Percentiles rank a stretch among this genome's conserved stretches.
Evolutionary conservation across 129 eudicot genomes (phyloP).

Genomic region (Chrysanthemum makinoi): DNA sequence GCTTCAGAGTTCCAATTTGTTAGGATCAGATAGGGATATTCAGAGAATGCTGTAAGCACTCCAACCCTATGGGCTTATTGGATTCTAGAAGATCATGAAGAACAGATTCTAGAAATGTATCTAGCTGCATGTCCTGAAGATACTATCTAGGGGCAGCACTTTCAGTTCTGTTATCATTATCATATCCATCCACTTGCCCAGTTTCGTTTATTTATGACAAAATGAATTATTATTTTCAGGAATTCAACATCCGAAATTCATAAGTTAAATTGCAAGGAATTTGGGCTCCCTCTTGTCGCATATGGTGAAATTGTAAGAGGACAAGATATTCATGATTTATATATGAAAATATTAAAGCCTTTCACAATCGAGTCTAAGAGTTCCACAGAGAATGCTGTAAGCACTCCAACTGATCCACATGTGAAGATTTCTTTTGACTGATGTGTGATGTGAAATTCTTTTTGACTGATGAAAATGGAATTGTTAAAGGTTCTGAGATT

Average conservation of each 20-base stretch:
- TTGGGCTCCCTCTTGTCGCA: constrained; percentile 89
- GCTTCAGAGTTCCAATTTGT: no score
- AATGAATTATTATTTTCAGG: constrained; percentile 41
- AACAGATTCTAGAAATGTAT: no score
- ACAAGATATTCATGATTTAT: constrained; percentile 61
- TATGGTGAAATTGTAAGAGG: constrained; percentile 53
- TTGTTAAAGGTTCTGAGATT: constrained; percentile 48
- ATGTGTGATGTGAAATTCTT: constrained; percentile 56
- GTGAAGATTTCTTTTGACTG: no score
- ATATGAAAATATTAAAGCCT: constrained; percentile 57
- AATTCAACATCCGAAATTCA: constrained; percentile 24
- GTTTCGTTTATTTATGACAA: background rate
- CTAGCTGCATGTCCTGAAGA: no score
- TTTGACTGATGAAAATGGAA: constrained; percentile 69
- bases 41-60: no score
- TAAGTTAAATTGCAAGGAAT: constrained; percentile 62
- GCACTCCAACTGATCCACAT: constrained; percentile 34
- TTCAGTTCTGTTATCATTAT: background rate
- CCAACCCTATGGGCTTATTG: no score
- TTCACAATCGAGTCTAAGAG: constrained; percentile 37
- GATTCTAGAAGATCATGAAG: no score
- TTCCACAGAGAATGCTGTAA: constrained; percentile 27
- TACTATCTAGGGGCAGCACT: no score
- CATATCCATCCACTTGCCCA: background rate
- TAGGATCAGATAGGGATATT: no score